These are phyloP conservation scores for Alternaria angustiovoidea DNA, from an alignment of 2,329 filamentous ascomycete species.

Conservation along the genomic window DNA sequence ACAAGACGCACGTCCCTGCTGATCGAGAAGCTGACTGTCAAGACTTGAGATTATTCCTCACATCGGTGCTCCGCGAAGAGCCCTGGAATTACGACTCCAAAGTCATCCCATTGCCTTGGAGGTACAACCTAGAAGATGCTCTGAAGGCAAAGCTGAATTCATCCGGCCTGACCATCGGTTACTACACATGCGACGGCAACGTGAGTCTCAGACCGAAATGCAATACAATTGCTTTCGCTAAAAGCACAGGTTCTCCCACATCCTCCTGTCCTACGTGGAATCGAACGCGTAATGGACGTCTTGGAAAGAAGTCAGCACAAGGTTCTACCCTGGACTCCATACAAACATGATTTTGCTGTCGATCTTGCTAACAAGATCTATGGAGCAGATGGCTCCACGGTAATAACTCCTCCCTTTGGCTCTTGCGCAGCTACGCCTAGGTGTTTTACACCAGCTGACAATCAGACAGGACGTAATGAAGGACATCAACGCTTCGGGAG, in stretches of 20 bases:
- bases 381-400: background rate
- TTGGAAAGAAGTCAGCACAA: conserved; percentile 7
- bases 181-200: conserved; percentile 53
- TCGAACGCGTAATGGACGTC: conserved; percentile 4
- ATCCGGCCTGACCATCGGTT: conserved; percentile 61
- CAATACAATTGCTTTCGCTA: conserved; percentile 30
- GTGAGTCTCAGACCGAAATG: background rate
- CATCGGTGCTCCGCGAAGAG: conserved; percentile 61
- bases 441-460: background rate
- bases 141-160: conserved; percentile 18
- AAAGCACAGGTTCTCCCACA: conserved; percentile 11
- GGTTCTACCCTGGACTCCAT: conserved; percentile 9
- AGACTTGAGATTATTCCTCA: conserved; percentile 57
- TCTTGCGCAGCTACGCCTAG: background rate
- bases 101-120: conserved; percentile 69
- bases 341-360: conserved; percentile 10
- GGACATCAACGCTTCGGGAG: conserved; percentile 51
- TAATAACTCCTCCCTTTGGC: background rate
- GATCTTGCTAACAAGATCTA: conserved; percentile 12
- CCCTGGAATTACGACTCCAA: conserved; percentile 72
- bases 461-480: conserved; percentile 50
- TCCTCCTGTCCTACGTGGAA: conserved; percentile 7
- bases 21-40: background rate
- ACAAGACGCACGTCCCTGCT: background rate
- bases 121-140: conserved; percentile 7